A percentile compares a stretch with the other conserved stretches of the same genome.
Evolutionary conservation across 371 early-diverging fungal species (phyloP).

Genomic region (Cokeromyces recurvatus): DNA sequence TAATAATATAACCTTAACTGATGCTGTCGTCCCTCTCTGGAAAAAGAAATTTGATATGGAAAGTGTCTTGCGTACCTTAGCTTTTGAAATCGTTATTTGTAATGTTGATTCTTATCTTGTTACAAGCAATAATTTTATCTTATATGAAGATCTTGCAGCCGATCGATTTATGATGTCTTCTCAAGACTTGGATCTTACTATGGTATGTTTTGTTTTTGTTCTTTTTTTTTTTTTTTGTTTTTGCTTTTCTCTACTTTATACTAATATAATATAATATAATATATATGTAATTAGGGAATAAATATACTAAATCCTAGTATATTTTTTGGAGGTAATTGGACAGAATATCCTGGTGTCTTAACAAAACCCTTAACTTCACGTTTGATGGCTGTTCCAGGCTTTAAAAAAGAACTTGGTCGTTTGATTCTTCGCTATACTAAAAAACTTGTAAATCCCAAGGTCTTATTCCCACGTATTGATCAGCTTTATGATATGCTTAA

Average conservation of each 20-base stretch:
- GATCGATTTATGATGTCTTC: slow-evolving; percentile 15
- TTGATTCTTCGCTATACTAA: slow-evolving; percentile 5
- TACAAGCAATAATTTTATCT: slow-evolving; percentile 26
- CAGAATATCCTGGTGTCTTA: slow-evolving; percentile 3
- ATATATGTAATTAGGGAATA: too few species aligned
- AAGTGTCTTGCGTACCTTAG: slow-evolving; percentile 11
- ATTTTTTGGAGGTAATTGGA: slow-evolving; percentile 21
- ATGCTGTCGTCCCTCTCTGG: slow-evolving; percentile 6
- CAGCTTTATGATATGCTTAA: slow-evolving; percentile 10
- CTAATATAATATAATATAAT: too few species aligned
- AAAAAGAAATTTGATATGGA: slow-evolving; percentile 5
- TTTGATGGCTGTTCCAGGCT: slow-evolving; percentile 13
- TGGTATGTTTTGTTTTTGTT: slow-evolving; percentile 8
- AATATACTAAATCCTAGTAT: not conserved
- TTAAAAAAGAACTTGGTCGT: slow-evolving; percentile 10
- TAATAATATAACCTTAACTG: not conserved
- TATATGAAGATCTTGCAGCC: slow-evolving; percentile 19
- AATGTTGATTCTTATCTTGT: slow-evolving; percentile 23
- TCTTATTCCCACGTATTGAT: slow-evolving; percentile 11
- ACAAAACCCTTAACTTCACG: slow-evolving; percentile 8
- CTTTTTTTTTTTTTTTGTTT: too few species aligned
- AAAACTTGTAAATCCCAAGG: slow-evolving; percentile 13
- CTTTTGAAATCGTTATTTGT: slow-evolving; percentile 8
- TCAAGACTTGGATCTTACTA: slow-evolving; percentile 27
- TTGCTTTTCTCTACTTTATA: too few species aligned